phyloP scores from a whole-genome alignment of 345 rosid species.

The Arabidopsis arenosa region DNA sequence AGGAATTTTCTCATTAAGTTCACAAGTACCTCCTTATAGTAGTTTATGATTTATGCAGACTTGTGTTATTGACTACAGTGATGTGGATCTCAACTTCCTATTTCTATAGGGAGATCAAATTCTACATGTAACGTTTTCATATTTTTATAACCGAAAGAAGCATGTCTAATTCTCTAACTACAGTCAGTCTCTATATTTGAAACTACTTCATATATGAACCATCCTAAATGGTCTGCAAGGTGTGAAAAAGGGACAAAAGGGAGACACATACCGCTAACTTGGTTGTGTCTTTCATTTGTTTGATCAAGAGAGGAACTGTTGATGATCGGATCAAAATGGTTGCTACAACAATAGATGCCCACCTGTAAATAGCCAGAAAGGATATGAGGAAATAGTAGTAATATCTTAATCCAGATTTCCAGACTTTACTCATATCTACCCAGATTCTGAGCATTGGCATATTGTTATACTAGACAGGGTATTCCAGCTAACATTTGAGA shows the following conservation, averaged over 20 bases:
- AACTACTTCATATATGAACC: conserved; percentile 1
- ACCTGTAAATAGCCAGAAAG: conserved; percentile 53
- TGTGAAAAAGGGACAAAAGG: not conserved
- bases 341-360: conserved; percentile 79
- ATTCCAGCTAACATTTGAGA: not conserved
- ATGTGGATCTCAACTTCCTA: conserved; percentile 15
- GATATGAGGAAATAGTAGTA: conserved; percentile 2
- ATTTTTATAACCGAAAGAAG: conserved; percentile 9
- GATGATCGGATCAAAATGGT: conserved; percentile 73
- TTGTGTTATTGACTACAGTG: not conserved
- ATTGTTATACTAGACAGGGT: too few relatives aligned
- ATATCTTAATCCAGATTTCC: not conserved
- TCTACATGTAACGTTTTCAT: not conserved
- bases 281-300: conserved; percentile 74
- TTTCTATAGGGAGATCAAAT: not conserved
- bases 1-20: conserved; percentile 3
- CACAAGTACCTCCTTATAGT: not conserved
- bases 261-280: conserved; percentile 66
- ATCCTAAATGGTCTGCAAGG: conserved; percentile 16
- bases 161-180: not conserved
- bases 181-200: not conserved
- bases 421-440: not conserved
- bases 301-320: conserved; percentile 72
- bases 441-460: not conserved
- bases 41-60: not conserved